A percentile compares a stretch with the other conserved stretches of the same genome.
Conservation (phyloP, 1,284 basidiomycete genomes). For the Apiotrichum porosum region DNA sequence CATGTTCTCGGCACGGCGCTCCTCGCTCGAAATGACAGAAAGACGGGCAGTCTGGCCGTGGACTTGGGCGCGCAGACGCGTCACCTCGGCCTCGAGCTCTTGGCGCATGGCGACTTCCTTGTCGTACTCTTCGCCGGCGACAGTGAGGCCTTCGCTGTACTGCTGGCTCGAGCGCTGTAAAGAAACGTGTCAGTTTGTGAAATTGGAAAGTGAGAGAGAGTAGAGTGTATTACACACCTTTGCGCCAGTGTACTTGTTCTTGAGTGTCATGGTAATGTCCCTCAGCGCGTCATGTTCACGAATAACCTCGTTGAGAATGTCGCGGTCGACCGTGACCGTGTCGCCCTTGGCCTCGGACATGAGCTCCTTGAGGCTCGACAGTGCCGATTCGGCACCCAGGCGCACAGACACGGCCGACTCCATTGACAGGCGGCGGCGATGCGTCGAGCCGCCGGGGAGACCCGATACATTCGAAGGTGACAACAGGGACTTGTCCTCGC, state of each 20-base stretch:
- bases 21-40: conserved; percentile 73
- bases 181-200: neutral
- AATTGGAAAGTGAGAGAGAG: too few species aligned
- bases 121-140: conserved; percentile 90
- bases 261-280: conserved; percentile 63
- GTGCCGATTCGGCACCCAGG: conserved; percentile 29
- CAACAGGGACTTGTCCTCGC: conserved; percentile 15
- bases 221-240: conserved; percentile 64
- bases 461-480: conserved; percentile 26
- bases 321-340: conserved; percentile 66
- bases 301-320: conserved; percentile 68
- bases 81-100: conserved; percentile 88
- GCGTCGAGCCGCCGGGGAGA: conserved; percentile 12
- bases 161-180: conserved; percentile 75
- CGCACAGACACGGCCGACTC: conserved; percentile 36
- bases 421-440: conserved; percentile 37
- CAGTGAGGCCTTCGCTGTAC: conserved; percentile 83
- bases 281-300: conserved; percentile 63
- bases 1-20: conserved; percentile 68
- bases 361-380: conserved; percentile 41
- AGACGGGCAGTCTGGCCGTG: conserved; percentile 85
- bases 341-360: conserved; percentile 62
- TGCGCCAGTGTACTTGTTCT: conserved; percentile 73
- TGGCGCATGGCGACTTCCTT: conserved; percentile 77
- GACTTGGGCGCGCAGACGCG: conserved; percentile 72